These are phyloP conservation scores for Phanerochaete sordida DNA, from an alignment of 768 basidiomycete genomes.

Conservation along the genomic window DNA sequence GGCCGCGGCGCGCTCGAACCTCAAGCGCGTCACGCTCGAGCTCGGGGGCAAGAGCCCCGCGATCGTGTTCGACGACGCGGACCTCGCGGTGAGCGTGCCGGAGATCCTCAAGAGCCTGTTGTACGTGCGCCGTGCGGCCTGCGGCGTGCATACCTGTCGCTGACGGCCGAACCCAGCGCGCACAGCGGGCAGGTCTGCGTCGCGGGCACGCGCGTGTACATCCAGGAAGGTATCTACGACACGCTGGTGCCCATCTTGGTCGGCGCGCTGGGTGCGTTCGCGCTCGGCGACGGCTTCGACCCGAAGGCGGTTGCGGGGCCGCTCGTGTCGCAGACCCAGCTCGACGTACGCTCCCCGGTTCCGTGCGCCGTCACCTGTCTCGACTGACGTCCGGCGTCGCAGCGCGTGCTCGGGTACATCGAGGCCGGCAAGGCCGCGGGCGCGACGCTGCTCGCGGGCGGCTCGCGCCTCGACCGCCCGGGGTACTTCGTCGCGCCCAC, in stretches of 20 bases:
- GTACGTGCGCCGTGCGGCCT: not conserved
- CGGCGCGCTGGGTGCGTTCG: conserved; percentile 30
- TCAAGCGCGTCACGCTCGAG: conserved; percentile 87
- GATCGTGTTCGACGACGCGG: conserved; percentile 71
- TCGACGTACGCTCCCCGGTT: conserved; percentile 11
- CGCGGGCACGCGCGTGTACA: conserved; percentile 54
- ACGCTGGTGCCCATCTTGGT: conserved; percentile 46
- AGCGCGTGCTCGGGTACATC: conserved; percentile 80
- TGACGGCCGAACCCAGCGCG: not conserved
- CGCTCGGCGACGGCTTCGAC: conserved; percentile 42
- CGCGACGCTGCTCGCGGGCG: conserved; percentile 63
- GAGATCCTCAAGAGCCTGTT: not conserved
- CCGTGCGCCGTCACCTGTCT: not conserved
- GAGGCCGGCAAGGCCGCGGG: conserved; percentile 65
- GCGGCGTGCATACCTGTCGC: not conserved
- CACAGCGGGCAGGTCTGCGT: conserved; percentile 35
- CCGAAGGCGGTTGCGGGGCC: conserved; percentile 43
- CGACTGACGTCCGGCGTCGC: not conserved
- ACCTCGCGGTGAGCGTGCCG: conserved; percentile 52
- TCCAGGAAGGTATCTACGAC: conserved; percentile 58
- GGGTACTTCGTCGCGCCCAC: conserved; percentile 77
- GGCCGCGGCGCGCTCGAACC: conserved; percentile 73
- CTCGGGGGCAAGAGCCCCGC: conserved; percentile 74
- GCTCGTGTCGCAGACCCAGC: conserved; percentile 43
- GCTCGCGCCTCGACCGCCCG: conserved; percentile 43